These are phyloP conservation scores for Ottelia alismoides DNA, from an alignment of 106 monocot species.

Conservation along the genomic window DNA sequence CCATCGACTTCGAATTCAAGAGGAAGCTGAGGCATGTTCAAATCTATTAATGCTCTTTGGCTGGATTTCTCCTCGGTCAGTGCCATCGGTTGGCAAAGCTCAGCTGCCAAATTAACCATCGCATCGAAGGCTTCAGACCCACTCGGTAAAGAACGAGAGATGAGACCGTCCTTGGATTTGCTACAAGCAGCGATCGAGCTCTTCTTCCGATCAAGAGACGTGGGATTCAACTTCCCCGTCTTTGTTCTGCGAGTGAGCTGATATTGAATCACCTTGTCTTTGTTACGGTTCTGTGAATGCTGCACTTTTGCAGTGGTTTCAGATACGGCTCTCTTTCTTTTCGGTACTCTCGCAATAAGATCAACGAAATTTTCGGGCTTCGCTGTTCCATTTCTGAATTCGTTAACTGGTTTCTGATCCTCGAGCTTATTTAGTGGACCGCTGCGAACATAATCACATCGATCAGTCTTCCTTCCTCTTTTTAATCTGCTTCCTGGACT, in stretches of 20 bases:
- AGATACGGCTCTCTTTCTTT: conserved; percentile 7
- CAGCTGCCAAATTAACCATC: neutral
- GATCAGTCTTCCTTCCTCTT: neutral
- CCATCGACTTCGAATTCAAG: conserved; percentile 30
- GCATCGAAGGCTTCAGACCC: neutral
- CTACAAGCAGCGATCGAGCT: neutral
- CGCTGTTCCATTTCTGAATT: neutral
- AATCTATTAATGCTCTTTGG: conserved; percentile 2
- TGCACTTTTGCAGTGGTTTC: conserved; percentile 3
- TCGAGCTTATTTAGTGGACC: neutral
- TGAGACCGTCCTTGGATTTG: neutral
- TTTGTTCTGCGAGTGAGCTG: neutral
- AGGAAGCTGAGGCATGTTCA: conserved; percentile 48
- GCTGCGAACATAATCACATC: neutral
- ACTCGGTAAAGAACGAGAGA: neutral
- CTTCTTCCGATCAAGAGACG: neutral
- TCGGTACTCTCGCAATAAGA: neutral
- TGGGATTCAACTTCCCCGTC: neutral
- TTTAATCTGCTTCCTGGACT: neutral
- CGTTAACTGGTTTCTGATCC: conserved; percentile 11
- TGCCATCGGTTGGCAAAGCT: neutral
- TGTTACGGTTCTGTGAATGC: neutral
- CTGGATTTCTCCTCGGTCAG: neutral
- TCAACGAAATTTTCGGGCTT: too few relatives aligned
- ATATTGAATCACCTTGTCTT: neutral